These are phyloP conservation scores for Chrysoporthe puriensis DNA, from an alignment of 2,329 filamentous ascomycete genomes.

Conservation along the genomic window DNA sequence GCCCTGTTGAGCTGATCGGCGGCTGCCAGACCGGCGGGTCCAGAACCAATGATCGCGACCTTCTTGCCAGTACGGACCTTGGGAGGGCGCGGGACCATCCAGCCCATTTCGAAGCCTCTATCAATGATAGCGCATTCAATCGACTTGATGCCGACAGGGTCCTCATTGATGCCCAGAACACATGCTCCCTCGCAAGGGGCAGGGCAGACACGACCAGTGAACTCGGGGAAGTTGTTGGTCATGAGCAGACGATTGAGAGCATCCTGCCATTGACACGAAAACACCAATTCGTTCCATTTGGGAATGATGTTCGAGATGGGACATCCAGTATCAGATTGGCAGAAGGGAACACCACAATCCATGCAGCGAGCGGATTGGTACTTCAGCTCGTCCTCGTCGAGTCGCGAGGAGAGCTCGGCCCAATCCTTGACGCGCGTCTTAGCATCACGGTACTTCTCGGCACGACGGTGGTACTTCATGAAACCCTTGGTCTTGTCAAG, in stretches of 20 bases:
- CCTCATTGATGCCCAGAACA: conserved; percentile 94
- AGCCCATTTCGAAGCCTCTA: conserved; percentile 95
- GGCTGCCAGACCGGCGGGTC: conserved; percentile 84
- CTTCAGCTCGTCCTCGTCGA: conserved; percentile 94
- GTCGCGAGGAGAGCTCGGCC: conserved; percentile 84
- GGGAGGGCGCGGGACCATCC: conserved; percentile 88
- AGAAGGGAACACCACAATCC: conserved; percentile 99
- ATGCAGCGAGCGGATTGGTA: conserved; percentile 97
- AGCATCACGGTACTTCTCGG: conserved; percentile 88
- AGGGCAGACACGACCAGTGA: conserved; percentile 94
- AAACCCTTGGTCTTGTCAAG: conserved; percentile 98
- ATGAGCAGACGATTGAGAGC: conserved; percentile 88
- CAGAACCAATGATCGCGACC: conserved; percentile 87
- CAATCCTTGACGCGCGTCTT: conserved; percentile 89
- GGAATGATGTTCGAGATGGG: conserved; percentile 98
- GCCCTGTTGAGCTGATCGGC: conserved; percentile 95
- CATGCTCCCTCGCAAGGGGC: conserved; percentile 96
- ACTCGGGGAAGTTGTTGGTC: conserved; percentile 99
- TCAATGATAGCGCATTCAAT: conserved; percentile 98
- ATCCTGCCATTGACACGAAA: conserved; percentile 81
- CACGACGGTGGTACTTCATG: conserved; percentile 93
- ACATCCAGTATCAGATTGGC: conserved; percentile 93
- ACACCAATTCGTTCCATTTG: conserved; percentile 87
- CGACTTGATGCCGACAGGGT: conserved; percentile 96
- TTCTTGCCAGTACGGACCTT: conserved; percentile 83